Conservation (phyloP, 1,139 yeast species). For the Lodderomyces theae region DNA sequence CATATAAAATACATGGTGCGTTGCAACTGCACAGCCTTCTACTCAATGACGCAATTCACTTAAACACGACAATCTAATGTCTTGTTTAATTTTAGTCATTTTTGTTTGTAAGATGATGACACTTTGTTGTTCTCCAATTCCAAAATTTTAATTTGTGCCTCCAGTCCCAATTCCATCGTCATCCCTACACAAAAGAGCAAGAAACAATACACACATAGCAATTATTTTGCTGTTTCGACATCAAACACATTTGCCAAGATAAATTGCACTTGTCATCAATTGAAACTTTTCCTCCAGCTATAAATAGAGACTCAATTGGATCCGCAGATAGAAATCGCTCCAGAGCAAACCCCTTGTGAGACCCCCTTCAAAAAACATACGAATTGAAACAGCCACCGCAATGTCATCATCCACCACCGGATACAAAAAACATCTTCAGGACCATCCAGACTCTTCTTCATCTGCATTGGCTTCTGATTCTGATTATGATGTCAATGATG, state of each 20-base stretch:
- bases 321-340: no score
- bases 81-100: no score
- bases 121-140: no score
- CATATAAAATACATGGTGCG: no score
- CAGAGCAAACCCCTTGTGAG: no score
- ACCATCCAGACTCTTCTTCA: constrained; percentile 24
- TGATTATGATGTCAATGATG: constrained; percentile 9
- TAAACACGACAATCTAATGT: no score
- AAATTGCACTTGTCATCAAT: neutral
- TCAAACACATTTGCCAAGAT: no score
- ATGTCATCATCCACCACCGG: constrained; percentile 11
- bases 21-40: no score
- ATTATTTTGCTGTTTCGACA: neutral
- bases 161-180: neutral
- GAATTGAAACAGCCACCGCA: neutral
- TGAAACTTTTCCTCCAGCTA: neutral
- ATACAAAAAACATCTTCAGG: constrained; percentile 9
- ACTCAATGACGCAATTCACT: no score
- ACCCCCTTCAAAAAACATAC: neutral
- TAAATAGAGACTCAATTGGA: neutral
- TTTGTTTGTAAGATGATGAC: no score
- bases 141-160: no score
- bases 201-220: neutral
- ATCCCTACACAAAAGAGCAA: neutral
- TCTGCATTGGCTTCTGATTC: constrained; percentile 34